Base-by-base conservation (phyloP, 345 rosid species). In the Murraya koenigii region DNA sequence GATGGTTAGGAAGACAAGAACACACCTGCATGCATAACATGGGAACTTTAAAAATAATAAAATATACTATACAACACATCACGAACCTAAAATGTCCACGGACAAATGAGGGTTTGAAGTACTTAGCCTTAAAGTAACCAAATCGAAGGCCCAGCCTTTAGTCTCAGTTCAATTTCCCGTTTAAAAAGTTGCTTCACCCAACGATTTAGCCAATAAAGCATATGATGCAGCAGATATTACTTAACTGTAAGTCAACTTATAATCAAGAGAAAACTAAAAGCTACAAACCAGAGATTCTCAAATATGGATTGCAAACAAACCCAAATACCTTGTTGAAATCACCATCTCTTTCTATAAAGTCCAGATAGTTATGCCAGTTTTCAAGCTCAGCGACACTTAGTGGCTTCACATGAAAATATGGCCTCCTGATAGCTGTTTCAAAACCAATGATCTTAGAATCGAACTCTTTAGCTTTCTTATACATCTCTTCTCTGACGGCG, bases 11-110 rank as follows among this genome's bases (percentile, higher is more conserved):
- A 89, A 87, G 96, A 91, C 91, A 91, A 87, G 89, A 87, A 86
- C 87, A 91, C 77, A 91, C 97, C 98, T 93, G 97, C 99, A 97
- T 87, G 89, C 90, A 91, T 94, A 93, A 90, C 97, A 91, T 90
- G 84, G 86, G 88, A 85, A 88, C 88, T 90, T 94, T 85, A 87
- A 93, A 89, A 92, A 80, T 56, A 86, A 83, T 80, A 88, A 77
- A 75, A 78, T 68, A 73, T 78, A 78, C 79, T 26, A 72, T 63
- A 74, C 80, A 85, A 88, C 84, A 88, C 85, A 80, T 86, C 87
- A 88, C 81, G 84, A 84, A 87, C 95, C 97, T 83, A 85, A 84
- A 89, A 84, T 69, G 89, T 89, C 91, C 91, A 89, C 84, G 86
- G 77, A 88, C 85, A 90, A 90, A 96, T 83, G 85, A 94, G 88